Conservation (phyloP, 2,329 filamentous ascomycete genomes). For the Parastagonospora avenae region DNA sequence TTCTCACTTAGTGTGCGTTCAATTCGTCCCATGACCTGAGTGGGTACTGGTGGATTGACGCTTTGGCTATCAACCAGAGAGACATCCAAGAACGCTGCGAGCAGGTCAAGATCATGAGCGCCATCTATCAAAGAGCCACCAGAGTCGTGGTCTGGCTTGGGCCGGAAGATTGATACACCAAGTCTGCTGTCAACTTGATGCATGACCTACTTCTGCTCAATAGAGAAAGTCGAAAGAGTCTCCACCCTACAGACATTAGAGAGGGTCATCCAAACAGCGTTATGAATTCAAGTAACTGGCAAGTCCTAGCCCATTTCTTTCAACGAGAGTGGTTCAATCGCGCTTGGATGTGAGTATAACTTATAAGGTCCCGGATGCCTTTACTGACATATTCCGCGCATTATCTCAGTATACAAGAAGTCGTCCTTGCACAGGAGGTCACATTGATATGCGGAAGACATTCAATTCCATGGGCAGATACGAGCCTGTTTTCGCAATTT, state of each 20-base stretch:
- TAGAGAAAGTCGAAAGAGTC: not conserved
- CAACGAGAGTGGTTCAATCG: conserved; percentile 16
- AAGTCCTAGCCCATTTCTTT: conserved; percentile 9
- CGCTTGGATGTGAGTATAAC: conserved; percentile 8
- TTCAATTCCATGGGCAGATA: conserved; percentile 7
- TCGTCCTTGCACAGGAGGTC: conserved; percentile 9
- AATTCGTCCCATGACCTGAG: not conserved
- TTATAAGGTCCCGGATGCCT: not conserved
- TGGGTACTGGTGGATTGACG: conserved; percentile 17
- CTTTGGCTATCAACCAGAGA: conserved; percentile 11
- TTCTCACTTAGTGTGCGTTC: conserved; percentile 6
- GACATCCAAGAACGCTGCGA: conserved; percentile 7
- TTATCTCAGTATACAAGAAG: conserved; percentile 11
- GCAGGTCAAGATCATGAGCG: conserved; percentile 12
- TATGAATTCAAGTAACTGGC: conserved; percentile 8
- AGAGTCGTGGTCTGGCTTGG: conserved; percentile 18
- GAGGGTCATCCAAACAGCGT: not conserved
- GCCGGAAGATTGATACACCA: conserved; percentile 10
- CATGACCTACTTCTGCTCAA: not conserved
- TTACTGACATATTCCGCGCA: not conserved
- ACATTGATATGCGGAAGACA: conserved; percentile 14
- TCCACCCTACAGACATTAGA: conserved; percentile 4
- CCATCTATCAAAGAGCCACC: conserved; percentile 11
- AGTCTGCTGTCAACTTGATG: conserved; percentile 11
- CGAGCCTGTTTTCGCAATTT: conserved; percentile 9